These are phyloP conservation scores for Penicilliopsis zonata DNA, from an alignment of 495 filamentous ascomycete species.

Conservation along the genomic window DNA sequence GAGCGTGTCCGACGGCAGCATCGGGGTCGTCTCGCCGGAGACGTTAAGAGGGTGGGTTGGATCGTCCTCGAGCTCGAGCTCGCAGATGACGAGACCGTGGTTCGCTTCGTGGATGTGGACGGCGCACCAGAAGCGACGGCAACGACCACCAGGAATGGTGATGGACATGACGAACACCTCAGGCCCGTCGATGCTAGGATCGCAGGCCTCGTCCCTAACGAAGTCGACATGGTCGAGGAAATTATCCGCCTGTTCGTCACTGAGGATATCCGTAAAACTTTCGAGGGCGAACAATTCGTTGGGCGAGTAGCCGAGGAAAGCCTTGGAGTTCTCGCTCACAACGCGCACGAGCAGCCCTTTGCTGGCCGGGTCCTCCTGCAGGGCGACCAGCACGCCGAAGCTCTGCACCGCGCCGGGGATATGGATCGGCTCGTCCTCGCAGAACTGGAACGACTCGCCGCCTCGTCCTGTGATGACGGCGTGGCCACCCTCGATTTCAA, in stretches of 20 bases:
- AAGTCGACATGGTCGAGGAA: conserved; percentile 69
- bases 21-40: conserved; percentile 40
- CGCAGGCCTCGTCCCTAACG: conserved; percentile 52
- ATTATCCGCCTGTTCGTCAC: conserved; percentile 59
- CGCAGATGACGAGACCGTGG: conserved; percentile 68
- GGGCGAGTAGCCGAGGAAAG: conserved; percentile 64
- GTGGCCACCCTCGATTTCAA: conserved; percentile 69
- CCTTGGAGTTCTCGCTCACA: conserved; percentile 70
- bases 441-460: conserved; percentile 56
- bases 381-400: conserved; percentile 64
- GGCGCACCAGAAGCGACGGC: conserved; percentile 76
- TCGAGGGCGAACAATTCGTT: conserved; percentile 58
- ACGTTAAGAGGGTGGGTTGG: conserved; percentile 53
- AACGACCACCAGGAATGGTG: conserved; percentile 30
- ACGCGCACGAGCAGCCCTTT: conserved; percentile 54
- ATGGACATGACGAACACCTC: conserved; percentile 72
- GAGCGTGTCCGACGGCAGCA: conserved; percentile 62
- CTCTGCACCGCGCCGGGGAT: conserved; percentile 66
- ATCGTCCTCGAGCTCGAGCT: conserved; percentile 88
- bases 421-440: conserved; percentile 91
- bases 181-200: conserved; percentile 55
- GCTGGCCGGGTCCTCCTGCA: conserved; percentile 54
- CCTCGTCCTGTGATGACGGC: conserved; percentile 73
- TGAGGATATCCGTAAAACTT: conserved; percentile 62
- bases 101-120: conserved; percentile 60